Base-by-base conservation (phyloP, 2,329 filamentous ascomycete species). In the Penicillium italicum region DNA sequence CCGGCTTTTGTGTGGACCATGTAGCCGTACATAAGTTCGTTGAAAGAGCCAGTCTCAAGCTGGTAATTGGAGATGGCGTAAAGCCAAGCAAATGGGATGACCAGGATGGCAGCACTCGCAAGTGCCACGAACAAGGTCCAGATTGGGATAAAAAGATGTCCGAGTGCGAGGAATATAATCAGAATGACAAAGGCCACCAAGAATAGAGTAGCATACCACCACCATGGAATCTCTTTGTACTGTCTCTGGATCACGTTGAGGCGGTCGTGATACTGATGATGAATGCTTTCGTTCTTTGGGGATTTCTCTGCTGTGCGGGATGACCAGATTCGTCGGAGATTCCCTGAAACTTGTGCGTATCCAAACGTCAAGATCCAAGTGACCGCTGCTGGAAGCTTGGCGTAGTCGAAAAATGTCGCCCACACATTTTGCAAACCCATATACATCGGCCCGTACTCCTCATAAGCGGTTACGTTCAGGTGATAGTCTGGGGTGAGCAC, bases 61-160 rank as follows among this genome's bases (percentile, higher is more conserved):
- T 75, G 75, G 57, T 76, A 79, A 62, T 84, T 85, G 9, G 83
- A 85, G 30, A 85, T 74, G 1, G 82, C 81, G 50, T 85, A 85
- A 0, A 86, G 74, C 76, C 82, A 85, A 11, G 80, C 79, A 14
- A 86, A 75, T 0, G 83, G 83, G 1, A 85, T 66, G 24, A 85
- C 82, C 14, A 84, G 75, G 11, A 82, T 56, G 0, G 79, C 82
- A 0, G 82, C 82, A 0, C 79, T 84, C 1, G 72, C 72, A 12
- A 86, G 72, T 2, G 78, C 84, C 2, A 85, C 77, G 52, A 86
- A 79, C 50, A 82, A 81, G 0, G 83, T 85, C 80, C 80, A 86
- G 34, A 81, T 74, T 0, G 83, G 83, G 44, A 86, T 83, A 62
- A 80, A 85, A 12, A 85, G 73, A 14, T 80, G 72, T 1, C 80